These are phyloP conservation scores for Endothia cerciana DNA, from an alignment of 2,329 filamentous ascomycete genomes.

Conservation along the genomic window DNA sequence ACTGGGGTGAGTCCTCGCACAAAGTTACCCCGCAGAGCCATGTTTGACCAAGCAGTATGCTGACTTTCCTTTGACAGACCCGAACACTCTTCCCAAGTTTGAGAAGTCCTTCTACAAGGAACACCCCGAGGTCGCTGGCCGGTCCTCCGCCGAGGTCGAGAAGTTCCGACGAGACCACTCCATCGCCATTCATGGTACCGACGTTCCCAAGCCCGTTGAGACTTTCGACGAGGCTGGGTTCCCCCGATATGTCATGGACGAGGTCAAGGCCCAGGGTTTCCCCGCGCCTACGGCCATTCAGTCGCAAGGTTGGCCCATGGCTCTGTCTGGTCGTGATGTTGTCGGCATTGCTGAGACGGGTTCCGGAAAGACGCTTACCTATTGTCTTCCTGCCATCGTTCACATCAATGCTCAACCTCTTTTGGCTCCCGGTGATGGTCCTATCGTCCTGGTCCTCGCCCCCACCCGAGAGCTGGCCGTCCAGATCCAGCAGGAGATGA, in stretches of 20 bases:
- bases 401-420: constrained; percentile 99
- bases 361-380: constrained; percentile 98
- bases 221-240: constrained; percentile 98
- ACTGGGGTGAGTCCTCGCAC: constrained; percentile 72
- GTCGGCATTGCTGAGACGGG: constrained; percentile 99
- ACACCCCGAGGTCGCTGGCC: constrained; percentile 74
- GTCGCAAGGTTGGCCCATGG: constrained; percentile 99
- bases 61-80: constrained; percentile 59
- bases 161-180: constrained; percentile 84
- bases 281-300: constrained; percentile 93
- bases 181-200: constrained; percentile 78
- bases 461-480: constrained; percentile 97
- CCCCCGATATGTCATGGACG: constrained; percentile 94
- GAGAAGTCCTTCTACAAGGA: constrained; percentile 99
- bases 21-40: constrained; percentile 15
- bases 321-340: constrained; percentile 94
- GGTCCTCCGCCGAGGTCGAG: constrained; percentile 79
- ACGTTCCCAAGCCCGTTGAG: constrained; percentile 92
- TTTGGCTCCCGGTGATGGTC: constrained; percentile 90
- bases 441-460: constrained; percentile 93
- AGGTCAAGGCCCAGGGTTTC: constrained; percentile 98
- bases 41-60: constrained; percentile 35
- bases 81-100: constrained; percentile 84
- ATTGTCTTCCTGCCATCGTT: constrained; percentile 96
- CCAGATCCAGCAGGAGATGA: constrained; percentile 98